A percentile compares a stretch with the other conserved stretches of the same genome.
These are phyloP conservation scores for Pyrenula aspistea DNA, from an alignment of 495 filamentous ascomycete genomes.

Conservation along the genomic window DNA sequence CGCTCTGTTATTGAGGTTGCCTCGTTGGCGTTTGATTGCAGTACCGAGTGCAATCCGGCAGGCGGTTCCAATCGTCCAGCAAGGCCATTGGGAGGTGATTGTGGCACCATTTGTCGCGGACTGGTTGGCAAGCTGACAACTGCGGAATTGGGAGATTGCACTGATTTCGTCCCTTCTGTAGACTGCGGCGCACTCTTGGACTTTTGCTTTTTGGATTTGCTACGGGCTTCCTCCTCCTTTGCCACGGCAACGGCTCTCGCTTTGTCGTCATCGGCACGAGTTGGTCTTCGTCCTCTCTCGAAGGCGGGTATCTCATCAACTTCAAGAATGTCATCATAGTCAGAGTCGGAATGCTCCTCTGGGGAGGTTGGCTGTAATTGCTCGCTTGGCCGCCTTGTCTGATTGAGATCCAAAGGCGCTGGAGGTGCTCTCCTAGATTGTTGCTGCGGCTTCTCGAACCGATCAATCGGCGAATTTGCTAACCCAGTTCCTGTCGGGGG, in stretches of 20 bases:
- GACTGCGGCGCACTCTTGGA: slow-evolving; percentile 15
- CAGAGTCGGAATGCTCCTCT: slow-evolving; percentile 60
- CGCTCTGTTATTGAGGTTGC: slow-evolving; percentile 14
- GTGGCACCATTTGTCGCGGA: slow-evolving; percentile 14
- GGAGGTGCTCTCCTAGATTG: slow-evolving; percentile 71
- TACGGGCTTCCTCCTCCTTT: slow-evolving; percentile 52
- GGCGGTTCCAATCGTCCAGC: slow-evolving; percentile 17
- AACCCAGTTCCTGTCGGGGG: not conserved
- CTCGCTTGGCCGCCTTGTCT: slow-evolving; percentile 22
- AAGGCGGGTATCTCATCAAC: slow-evolving; percentile 46
- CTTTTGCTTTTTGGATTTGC: slow-evolving; percentile 53
- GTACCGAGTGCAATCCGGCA: slow-evolving; percentile 13
- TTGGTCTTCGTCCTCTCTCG: slow-evolving; percentile 71
- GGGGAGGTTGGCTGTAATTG: slow-evolving; percentile 33
- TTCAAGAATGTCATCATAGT: slow-evolving; percentile 68
- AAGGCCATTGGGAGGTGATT: slow-evolving; percentile 16
- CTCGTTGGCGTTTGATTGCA: slow-evolving; percentile 19
- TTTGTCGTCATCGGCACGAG: slow-evolving; percentile 76
- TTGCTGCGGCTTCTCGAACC: slow-evolving; percentile 25
- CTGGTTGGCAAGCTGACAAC: slow-evolving; percentile 11
- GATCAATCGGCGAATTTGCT: not conserved
- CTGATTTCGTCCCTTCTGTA: not conserved
- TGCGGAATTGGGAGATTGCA: slow-evolving; percentile 2
- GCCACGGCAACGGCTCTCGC: slow-evolving; percentile 55
- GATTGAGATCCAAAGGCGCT: slow-evolving; percentile 64